Conservation (phyloP, 306 rosid genomes). For the Dalbergia cochinchinensis region DNA sequence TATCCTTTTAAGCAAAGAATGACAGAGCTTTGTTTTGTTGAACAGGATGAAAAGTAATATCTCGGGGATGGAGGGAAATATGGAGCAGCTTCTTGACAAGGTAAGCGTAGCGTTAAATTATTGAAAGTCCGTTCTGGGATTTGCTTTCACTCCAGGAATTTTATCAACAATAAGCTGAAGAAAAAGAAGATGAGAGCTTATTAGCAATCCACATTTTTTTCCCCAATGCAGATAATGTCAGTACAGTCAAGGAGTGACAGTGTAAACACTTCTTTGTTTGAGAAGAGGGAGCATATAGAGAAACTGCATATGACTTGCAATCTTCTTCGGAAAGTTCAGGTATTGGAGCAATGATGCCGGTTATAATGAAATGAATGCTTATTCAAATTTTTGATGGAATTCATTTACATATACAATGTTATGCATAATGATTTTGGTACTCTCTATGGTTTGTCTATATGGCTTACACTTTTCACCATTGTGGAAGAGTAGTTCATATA, state of each 20-base stretch:
- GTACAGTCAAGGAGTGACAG: conserved; percentile 91
- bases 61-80: conserved; percentile 85
- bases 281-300: conserved; percentile 87
- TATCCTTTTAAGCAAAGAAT: neutral
- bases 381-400: conserved; percentile 12
- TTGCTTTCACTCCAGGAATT: conserved; percentile 5
- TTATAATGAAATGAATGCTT: neutral
- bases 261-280: conserved; percentile 81
- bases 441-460: conserved; percentile 9
- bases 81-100: conserved; percentile 93
- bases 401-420: neutral
- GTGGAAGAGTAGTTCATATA: conserved; percentile 86
- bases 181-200: neutral
- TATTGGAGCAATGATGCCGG: conserved; percentile 34
- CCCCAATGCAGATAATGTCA: conserved; percentile 73
- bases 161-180: neutral
- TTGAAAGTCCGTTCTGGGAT: neutral
- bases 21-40: conserved; percentile 1
- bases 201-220: neutral
- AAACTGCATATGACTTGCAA: conserved; percentile 81
- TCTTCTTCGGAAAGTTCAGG: conserved; percentile 96
- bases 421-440: conserved; percentile 11
- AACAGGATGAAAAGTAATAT: conserved; percentile 92
- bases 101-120: conserved; percentile 44
- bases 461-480: conserved; percentile 37